Percentiles rank a stretch among this genome's conserved stretches.
Conservation (phyloP, 2,329 filamentous ascomycete species). For the Sporothrix brunneoviolacea region DNA sequence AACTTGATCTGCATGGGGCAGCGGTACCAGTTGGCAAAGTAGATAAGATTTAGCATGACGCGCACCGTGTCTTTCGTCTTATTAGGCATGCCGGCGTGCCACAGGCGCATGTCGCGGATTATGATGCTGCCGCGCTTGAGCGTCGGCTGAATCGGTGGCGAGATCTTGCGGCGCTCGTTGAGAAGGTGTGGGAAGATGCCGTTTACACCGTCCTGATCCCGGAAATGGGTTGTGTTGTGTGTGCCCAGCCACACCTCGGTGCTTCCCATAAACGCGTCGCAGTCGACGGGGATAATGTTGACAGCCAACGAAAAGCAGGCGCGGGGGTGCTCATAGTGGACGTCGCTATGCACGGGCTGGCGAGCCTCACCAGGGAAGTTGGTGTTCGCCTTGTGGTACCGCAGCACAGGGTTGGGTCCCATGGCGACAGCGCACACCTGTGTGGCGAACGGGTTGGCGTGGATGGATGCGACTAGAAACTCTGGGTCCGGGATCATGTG, state of each 20-base stretch:
- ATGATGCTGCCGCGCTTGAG: conserved; percentile 38
- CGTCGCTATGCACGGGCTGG: conserved; percentile 36
- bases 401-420: conserved; percentile 16
- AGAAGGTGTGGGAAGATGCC: conserved; percentile 24
- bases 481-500: conserved; percentile 16
- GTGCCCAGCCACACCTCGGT: conserved; percentile 47
- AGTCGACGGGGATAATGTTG: conserved; percentile 40
- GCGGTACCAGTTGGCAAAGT: conserved; percentile 34
- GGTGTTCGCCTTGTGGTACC: conserved; percentile 18
- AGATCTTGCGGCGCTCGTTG: conserved; percentile 25
- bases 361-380: conserved; percentile 20
- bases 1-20: conserved; percentile 18
- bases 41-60: conserved; percentile 36
- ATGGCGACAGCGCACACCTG: conserved; percentile 11
- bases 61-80: conserved; percentile 29
- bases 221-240: conserved; percentile 24
- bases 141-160: conserved; percentile 31
- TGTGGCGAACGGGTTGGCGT: conserved; percentile 15
- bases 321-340: conserved; percentile 38
- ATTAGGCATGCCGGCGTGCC: conserved; percentile 47
- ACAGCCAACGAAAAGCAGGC: conserved; percentile 42
- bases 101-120: conserved; percentile 40
- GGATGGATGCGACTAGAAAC: conserved; percentile 6
- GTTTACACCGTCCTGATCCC: conserved; percentile 26
- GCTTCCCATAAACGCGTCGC: conserved; percentile 37